Percentiles rank a stretch among this genome's conserved stretches.
Evolutionary conservation across 108 stramenopile species (phyloP).

Genomic region (Nitzschia sp.): DNA sequence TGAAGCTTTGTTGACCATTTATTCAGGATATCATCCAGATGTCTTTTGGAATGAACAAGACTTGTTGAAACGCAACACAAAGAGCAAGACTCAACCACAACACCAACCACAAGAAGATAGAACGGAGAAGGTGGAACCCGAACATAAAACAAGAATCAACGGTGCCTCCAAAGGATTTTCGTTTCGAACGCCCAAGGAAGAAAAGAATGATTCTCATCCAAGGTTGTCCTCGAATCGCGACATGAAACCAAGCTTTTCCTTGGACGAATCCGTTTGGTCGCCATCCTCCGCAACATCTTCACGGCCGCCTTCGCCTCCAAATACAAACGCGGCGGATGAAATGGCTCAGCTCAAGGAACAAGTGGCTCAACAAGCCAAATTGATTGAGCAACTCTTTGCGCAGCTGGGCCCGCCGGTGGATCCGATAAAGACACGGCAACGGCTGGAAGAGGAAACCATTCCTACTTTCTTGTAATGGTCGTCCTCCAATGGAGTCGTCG

Average conservation of each 20-base stretch:
- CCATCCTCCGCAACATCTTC: too few relatives aligned
- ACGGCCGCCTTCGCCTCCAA: neutral
- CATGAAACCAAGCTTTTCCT: too few relatives aligned
- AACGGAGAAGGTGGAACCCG: neutral
- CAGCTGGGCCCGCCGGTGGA: too few relatives aligned
- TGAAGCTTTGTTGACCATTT: slow-evolving; percentile 75
- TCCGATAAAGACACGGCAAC: too few relatives aligned
- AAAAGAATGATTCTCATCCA: neutral
- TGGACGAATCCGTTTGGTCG: neutral
- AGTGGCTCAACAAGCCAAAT: slow-evolving; percentile 20
- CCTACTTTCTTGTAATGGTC: too few relatives aligned
- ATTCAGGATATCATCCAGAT: slow-evolving; percentile 78
- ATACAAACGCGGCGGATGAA: slow-evolving; percentile 1
- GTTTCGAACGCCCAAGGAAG: neutral
- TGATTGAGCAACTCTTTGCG: slow-evolving; percentile 29
- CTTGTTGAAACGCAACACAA: neutral
- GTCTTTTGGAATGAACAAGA: neutral
- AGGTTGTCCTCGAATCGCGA: neutral
- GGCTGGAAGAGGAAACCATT: too few relatives aligned
- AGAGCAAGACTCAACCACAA: neutral
- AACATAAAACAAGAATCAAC: neutral
- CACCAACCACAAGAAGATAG: neutral
- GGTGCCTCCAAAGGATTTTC: neutral
- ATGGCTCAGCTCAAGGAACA: slow-evolving; percentile 14
- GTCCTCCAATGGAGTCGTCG: too few relatives aligned